Percentiles rank a stretch among this genome's conserved stretches.
Evolutionary conservation across 2,329 filamentous ascomycete species (phyloP).

Genomic region (Ascochyta koolunga): DNA sequence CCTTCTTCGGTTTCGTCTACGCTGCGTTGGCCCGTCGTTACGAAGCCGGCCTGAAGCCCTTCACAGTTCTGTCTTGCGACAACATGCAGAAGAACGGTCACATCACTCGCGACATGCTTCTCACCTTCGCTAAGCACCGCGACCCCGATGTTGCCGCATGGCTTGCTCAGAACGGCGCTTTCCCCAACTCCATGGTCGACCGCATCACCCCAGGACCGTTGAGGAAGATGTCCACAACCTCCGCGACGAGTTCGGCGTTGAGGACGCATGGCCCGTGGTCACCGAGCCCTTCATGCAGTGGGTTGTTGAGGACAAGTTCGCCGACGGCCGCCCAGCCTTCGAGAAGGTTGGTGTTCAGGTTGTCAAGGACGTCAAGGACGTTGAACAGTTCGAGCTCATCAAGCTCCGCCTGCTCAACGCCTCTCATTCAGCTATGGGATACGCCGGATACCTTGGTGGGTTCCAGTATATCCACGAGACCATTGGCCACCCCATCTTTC

Average conservation of each 20-base stretch:
- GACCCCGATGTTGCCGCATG: slow-evolving; percentile 33
- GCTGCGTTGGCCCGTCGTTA: slow-evolving; percentile 32
- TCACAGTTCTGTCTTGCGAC: slow-evolving; percentile 40
- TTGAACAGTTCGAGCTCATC: slow-evolving; percentile 37
- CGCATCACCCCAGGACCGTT: slow-evolving; percentile 35
- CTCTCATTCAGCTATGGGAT: slow-evolving; percentile 37
- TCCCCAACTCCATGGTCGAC: slow-evolving; percentile 42
- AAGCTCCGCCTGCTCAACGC: slow-evolving; percentile 39
- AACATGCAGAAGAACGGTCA: slow-evolving; percentile 41
- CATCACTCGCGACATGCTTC: slow-evolving; percentile 36
- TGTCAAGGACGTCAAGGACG: slow-evolving; percentile 32
- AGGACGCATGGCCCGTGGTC: slow-evolving; percentile 37
- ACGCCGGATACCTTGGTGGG: slow-evolving; percentile 33
- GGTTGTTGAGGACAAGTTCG: slow-evolving; percentile 40
- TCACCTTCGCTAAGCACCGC: slow-evolving; percentile 31
- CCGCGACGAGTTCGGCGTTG: slow-evolving; percentile 31
- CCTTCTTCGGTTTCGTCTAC: slow-evolving; percentile 36
- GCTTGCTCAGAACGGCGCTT: slow-evolving; percentile 36
- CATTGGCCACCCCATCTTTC: slow-evolving; percentile 30
- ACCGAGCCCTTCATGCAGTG: slow-evolving; percentile 39
- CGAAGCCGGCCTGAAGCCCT: slow-evolving; percentile 33
- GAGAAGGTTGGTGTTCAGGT: slow-evolving; percentile 41
- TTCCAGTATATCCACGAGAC: slow-evolving; percentile 39
- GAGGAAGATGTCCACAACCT: slow-evolving; percentile 30
- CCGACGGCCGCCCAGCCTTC: slow-evolving; percentile 35